Evolutionary conservation across 169 alveolate species (phyloP).

Genomic region (Eimeria praecox): DNA sequence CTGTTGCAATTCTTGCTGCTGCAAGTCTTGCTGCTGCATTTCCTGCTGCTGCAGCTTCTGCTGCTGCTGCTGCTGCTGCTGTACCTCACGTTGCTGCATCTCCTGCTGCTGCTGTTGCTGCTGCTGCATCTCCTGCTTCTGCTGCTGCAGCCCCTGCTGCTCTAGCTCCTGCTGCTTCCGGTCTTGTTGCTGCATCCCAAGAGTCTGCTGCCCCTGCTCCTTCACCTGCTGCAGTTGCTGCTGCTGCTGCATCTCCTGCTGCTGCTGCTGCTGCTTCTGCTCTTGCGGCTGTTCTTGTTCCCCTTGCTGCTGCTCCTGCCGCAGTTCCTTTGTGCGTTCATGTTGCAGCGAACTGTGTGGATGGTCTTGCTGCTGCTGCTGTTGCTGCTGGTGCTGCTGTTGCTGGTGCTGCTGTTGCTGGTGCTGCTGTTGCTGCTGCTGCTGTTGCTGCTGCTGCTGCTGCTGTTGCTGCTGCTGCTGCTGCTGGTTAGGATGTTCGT

Average conservation of each 20-base stretch:
- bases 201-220: not conserved
- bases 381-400: not conserved
- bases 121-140: not conserved
- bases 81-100: not conserved
- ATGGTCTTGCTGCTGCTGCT: constrained; percentile 30
- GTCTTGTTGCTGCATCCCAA: not conserved
- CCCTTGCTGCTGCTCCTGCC: not conserved
- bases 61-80: not conserved
- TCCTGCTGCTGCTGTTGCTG: not conserved
- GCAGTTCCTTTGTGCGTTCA: not conserved
- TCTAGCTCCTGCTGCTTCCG: not conserved
- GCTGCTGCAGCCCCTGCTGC: constrained; percentile 8
- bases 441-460: not conserved
- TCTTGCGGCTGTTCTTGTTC: not conserved
- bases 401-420: not conserved
- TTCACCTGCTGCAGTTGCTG: not conserved
- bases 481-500: not conserved
- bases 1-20: not conserved
- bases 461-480: not conserved
- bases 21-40: not conserved
- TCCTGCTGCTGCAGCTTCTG: not conserved
- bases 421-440: not conserved
- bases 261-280: not conserved
- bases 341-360: not conserved
- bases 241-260: not conserved